Percentiles rank a stretch among this genome's conserved stretches.
Conservation (phyloP, 495 filamentous ascomycete genomes). For the Chaetomium cochliodes region DNA sequence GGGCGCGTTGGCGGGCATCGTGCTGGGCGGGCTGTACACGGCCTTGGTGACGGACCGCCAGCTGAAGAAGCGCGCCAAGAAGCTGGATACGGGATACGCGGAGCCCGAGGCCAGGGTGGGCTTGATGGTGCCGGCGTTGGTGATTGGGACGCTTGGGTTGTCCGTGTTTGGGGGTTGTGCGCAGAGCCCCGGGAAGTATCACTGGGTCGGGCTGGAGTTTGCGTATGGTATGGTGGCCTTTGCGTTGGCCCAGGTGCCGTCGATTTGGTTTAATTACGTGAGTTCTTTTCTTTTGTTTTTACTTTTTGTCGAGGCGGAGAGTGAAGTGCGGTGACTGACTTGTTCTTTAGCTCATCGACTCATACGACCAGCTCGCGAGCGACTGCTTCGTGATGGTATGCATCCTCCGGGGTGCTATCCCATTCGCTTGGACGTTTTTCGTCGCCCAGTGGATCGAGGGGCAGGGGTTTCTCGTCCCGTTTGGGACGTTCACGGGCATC, state of each 20-base stretch:
- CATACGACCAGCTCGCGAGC: slow-evolving; percentile 34
- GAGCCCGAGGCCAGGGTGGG: slow-evolving; percentile 34
- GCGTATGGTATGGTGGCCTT: slow-evolving; percentile 37
- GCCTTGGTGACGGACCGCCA: slow-evolving; percentile 23
- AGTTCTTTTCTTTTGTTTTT: slow-evolving; percentile 19
- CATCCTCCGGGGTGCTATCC: slow-evolving; percentile 33
- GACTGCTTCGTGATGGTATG: slow-evolving; percentile 40
- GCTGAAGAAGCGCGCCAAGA: slow-evolving; percentile 22
- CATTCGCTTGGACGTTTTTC: slow-evolving; percentile 36
- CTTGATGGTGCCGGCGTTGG: slow-evolving; percentile 30
- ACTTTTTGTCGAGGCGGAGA: too few species aligned
- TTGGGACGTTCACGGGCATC: slow-evolving; percentile 32
- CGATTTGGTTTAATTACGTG: slow-evolving; percentile 37
- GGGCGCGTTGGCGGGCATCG: slow-evolving; percentile 32
- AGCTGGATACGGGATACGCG: slow-evolving; percentile 25
- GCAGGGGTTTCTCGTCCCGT: slow-evolving; percentile 31
- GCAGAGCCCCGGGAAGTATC: slow-evolving; percentile 19
- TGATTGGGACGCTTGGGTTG: slow-evolving; percentile 31
- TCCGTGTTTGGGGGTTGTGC: slow-evolving; percentile 39
- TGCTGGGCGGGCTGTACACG: slow-evolving; percentile 25
- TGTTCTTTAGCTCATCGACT: slow-evolving; percentile 32
- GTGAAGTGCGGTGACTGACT: neutral
- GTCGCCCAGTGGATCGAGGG: slow-evolving; percentile 31
- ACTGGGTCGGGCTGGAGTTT: slow-evolving; percentile 36
- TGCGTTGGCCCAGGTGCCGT: slow-evolving; percentile 34